Conservation (phyloP, 2,329 filamentous ascomycete species). For the Colletotrichum eremochloae region DNA sequence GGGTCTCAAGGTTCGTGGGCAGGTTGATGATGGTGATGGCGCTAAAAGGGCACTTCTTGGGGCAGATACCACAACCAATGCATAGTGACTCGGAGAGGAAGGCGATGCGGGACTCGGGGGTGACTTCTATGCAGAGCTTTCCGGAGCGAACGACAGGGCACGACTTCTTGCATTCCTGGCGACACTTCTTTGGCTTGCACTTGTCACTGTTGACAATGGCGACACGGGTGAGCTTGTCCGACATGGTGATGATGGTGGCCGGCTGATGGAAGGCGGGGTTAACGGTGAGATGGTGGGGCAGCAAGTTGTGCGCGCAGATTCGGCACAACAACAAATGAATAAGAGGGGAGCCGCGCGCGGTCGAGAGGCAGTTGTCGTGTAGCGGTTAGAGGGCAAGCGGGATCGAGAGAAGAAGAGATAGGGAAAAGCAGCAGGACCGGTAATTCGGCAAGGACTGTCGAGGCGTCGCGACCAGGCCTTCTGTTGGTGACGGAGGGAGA, state of each 20-base stretch:
- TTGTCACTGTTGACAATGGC: slow-evolving; percentile 99
- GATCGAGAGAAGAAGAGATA: neutral
- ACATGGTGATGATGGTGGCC: slow-evolving; percentile 70
- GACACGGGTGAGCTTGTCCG: slow-evolving; percentile 97
- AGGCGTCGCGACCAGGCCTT: slow-evolving; percentile 40
- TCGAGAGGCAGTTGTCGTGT: neutral
- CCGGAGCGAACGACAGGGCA: slow-evolving; percentile 97
- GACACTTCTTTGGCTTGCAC: slow-evolving; percentile 82
- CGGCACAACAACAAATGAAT: slow-evolving; percentile 13
- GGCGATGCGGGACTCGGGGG: slow-evolving; percentile 88
- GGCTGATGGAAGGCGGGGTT: slow-evolving; percentile 41
- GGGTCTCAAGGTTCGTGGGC: slow-evolving; percentile 97
- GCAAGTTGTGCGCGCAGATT: slow-evolving; percentile 27
- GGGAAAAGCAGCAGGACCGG: slow-evolving; percentile 27
- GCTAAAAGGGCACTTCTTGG: slow-evolving; percentile 98
- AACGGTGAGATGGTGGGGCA: slow-evolving; percentile 36
- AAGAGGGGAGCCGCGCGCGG: slow-evolving; percentile 16
- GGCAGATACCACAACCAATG: slow-evolving; percentile 99
- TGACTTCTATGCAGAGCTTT: slow-evolving; percentile 97
- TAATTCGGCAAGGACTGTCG: slow-evolving; percentile 30
- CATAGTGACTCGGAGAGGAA: slow-evolving; percentile 97
- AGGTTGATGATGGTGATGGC: slow-evolving; percentile 99
- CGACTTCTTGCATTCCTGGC: slow-evolving; percentile 99
- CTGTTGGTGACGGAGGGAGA: slow-evolving; percentile 22
- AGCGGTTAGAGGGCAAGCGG: neutral